Percentiles rank a stretch among this genome's conserved stretches.
Evolutionary conservation across 129 eudicot genomes (phyloP).

Genomic region (Logfia minima): DNA sequence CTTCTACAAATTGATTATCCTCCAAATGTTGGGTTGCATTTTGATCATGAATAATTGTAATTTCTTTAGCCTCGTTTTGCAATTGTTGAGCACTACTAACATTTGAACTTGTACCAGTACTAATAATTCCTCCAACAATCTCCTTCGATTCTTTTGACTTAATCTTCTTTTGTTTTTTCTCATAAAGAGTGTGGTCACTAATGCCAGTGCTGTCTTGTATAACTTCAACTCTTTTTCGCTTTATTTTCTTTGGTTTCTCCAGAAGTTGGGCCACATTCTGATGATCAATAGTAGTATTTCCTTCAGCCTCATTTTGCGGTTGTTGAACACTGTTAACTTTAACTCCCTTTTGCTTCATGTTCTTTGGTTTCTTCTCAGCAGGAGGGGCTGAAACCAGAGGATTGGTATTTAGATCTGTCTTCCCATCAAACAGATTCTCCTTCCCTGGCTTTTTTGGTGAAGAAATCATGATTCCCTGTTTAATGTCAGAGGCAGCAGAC

Average conservation of each 20-base stretch:
- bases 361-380: constrained; percentile 35
- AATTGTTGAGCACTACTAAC: not conserved
- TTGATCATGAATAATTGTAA: constrained; percentile 2
- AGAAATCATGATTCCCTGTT: constrained; percentile 38
- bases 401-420: constrained; percentile 34
- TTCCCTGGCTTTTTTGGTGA: constrained; percentile 61
- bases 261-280: not conserved
- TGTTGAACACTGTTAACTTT: constrained; percentile 3
- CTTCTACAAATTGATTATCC: constrained; percentile 16
- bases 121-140: constrained; percentile 11
- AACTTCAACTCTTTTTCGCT: constrained; percentile 25
- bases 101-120: not conserved
- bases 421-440: constrained; percentile 66
- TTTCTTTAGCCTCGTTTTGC: not conserved
- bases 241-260: constrained; percentile 38
- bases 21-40: constrained; percentile 2
- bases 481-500: constrained; percentile 5
- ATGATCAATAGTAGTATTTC: not conserved
- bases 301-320: not conserved
- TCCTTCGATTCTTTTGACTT: constrained; percentile 33
- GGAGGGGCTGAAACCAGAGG: constrained; percentile 18
- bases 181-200: constrained; percentile 16
- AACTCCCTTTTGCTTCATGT: constrained; percentile 30
- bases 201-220: constrained; percentile 18
- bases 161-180: constrained; percentile 31